Evolutionary conservation across 106 monocot genomes (phyloP), one percentile per base, ranked within the genome.

Genomic region (Acorus calamus): DNA sequence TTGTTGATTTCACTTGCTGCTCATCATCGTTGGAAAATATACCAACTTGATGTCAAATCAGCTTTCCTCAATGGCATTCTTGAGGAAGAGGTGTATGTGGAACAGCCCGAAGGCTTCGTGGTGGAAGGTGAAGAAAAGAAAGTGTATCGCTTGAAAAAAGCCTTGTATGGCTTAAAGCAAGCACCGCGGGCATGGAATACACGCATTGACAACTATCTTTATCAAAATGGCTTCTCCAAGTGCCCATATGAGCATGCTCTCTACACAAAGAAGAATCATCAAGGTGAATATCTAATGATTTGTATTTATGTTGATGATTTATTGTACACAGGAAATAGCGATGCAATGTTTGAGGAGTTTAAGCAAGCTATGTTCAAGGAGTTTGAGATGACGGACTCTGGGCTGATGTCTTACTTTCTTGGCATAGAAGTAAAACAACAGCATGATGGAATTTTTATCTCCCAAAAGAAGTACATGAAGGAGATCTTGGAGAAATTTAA

Each of bases 371-470:
- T 66, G 53, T 43, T 66, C 28, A 44, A 67, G 13, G 55, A 67
- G 47, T 67, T 67, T 3, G 45, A 67, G 56, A 67, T 67, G 66
- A 67, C 56, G 2, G 46, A 53, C n/a, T n/a, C n/a, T n/a, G 66
- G 53, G 4, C 42, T 66, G 46, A 67, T 67, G 55, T 56, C 66
- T 7, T 68, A 49, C 47, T 57, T 68, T 28, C 67, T 68, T 14
- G 47, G 67, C 3, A 67, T 68, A 1, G 14, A 57, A 68, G 67
- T 68, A n/a, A 48, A 56, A 10, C 57, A 68, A 9, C 57, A 68
- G 12, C 2, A 53, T 14, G 5, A 68, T 57, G 12, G 57, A n/a
- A 68, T 57, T 14, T 68, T 68, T 42, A 57, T 57, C 12, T 68
- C 48, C 12, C 56, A 50, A 50, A 50, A 68, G 41, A 68, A 57